Base-by-base conservation (phyloP, 2,329 filamentous ascomycete species). In the Ophiostoma novo-ulmi region DNA sequence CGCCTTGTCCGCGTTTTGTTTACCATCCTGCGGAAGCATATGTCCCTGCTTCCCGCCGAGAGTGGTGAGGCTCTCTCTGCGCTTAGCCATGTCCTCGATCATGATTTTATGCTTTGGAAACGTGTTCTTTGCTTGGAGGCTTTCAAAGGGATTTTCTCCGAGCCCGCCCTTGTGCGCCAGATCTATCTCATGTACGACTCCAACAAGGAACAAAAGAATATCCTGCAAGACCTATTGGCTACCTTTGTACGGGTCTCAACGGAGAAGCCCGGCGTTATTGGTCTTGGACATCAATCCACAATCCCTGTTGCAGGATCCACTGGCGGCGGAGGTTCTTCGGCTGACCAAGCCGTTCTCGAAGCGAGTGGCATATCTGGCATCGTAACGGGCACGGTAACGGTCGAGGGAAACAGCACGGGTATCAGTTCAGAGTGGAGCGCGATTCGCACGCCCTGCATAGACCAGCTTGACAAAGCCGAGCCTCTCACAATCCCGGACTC, bases 391-490 rank as follows among this genome's bases (percentile, higher is more conserved):
- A 87, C 90, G 8, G 86, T 90, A 44, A 85, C 87, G 20, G 84
- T 88, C 0, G 88, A 89, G 70, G 89, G 89, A 36, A 84, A 86
- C 36, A 91, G 86, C 73, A 88, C 87, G 0, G 93, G 93, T 10
- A 94, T 99, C 76, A 97, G 93, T 79, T 88, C 86, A 3, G 91
- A 97, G 76, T 98, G 93, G 93, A 99, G 95, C 79, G 87, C 90
- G 14, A 87, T 97, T 73, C 88, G 93, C 68, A 91, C 93, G 13
- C 90, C 93, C 5, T 97, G 93, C 77, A 92, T 98, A 73, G 95
- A 99, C 75, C 92, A 97, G 74, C 86, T 98, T 26, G 95, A 99
- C 80, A 99, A 98, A 79, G 87, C 88, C 0, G 94, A 97, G 67
- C 86, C 94, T 0, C 93, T 94, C 4, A 76, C 83, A 0, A 87